These are phyloP conservation scores for Phytophthora fragariae DNA, from an alignment of 352 stramenopile genomes.

Conservation along the genomic window DNA sequence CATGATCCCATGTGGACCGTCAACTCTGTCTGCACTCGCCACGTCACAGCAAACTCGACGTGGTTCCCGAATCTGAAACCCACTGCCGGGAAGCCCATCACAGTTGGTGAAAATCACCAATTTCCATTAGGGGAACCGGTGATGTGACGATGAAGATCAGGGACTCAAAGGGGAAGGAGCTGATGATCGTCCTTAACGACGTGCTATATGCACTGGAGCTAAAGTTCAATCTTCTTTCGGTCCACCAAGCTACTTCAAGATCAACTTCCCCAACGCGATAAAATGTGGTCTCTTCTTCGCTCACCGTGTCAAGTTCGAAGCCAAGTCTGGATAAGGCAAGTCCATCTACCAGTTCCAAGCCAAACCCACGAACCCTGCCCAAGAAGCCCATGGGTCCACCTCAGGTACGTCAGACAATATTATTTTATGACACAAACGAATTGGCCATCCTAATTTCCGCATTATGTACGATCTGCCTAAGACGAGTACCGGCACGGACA, in stretches of 20 bases:
- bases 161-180: conserved; percentile 9
- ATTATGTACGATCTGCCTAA: conserved; percentile 7
- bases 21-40: conserved; percentile 24
- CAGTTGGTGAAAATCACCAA: conserved; percentile 28
- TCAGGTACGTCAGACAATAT: conserved; percentile 10
- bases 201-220: conserved; percentile 18
- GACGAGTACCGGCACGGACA: not conserved
- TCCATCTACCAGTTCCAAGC: conserved; percentile 23
- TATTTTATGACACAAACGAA: conserved; percentile 5
- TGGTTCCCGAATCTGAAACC: conserved; percentile 15
- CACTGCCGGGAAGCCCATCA: conserved; percentile 14
- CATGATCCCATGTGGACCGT: conserved; percentile 13
- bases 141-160: conserved; percentile 15
- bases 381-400: not conserved
- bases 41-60: conserved; percentile 3
- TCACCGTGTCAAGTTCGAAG: conserved; percentile 16
- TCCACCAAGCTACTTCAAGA: conserved; percentile 29
- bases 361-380: not conserved
- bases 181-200: conserved; percentile 6
- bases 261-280: conserved; percentile 27
- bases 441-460: not conserved
- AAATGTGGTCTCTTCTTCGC: conserved; percentile 23
- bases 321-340: conserved; percentile 6
- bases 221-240: conserved; percentile 18
- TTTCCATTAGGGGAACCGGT: conserved; percentile 7